Evolutionary conservation across 768 basidiomycete species (phyloP), one percentile per base, ranked within the genome.

Genomic region (Russula ochroleuca): DNA sequence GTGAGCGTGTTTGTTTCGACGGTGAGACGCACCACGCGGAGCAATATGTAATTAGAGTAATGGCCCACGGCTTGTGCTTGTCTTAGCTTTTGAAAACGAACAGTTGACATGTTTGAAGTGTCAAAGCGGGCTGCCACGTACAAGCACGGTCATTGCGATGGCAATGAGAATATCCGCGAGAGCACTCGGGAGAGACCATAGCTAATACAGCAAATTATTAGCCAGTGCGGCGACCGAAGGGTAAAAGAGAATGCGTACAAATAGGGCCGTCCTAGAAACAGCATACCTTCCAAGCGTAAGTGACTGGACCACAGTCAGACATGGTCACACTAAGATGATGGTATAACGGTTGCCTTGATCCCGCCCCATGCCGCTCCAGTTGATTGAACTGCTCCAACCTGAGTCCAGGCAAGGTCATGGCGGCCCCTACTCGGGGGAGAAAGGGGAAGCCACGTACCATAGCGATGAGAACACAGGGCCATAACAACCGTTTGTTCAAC

Each of bases 1-100:
- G 68, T 31, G 40, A 72, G 63, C 0, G 56, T n/a, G 49, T 72
- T 72, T 2, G 72, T 72, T 59, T 73, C 72, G 23, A 73, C 53
- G 8, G 72, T 71, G 33, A 73, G 49, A 19, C 69, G 69, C 2
- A 73, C 69, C 3, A 73, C 53, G 8, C 71, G 63, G 1, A 54
- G 53, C 14, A 73, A 13, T 50, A 70, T 28, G 21, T 67, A 55
- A 17, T 17, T 43, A 17, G 54, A 55, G 43, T 10, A 47, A 43
- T n/a, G n/a, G 17, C 2, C 53, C 17, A 14, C 47, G 66, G 47
- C 19, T 25, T 53, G 59, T 5, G 49, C 14, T 43, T 21, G 38
- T 31, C 40, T 55, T 37, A 61, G 48, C 64, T 65, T 19, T 7
- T 5, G 19, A 43, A 45, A 8, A 11, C 33, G 9, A 38, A 1